Conservation (phyloP, 768 basidiomycete species). For the Tubosaeta sp. region DNA sequence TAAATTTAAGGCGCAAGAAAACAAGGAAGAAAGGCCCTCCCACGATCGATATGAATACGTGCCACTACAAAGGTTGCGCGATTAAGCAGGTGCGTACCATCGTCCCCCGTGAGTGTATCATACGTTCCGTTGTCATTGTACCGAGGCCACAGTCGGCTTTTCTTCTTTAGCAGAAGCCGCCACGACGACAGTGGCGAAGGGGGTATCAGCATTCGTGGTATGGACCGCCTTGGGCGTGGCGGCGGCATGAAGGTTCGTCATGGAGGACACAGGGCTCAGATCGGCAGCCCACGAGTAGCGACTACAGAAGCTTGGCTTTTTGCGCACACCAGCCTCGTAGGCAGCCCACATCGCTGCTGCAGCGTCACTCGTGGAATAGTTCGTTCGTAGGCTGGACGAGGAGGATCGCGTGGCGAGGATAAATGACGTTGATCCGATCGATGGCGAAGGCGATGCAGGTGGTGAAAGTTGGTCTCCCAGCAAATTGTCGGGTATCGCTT, state of each 20-base stretch:
- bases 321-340: conserved; percentile 30
- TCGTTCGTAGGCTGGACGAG: conserved; percentile 27
- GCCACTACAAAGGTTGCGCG: not conserved
- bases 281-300: conserved; percentile 29
- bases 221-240: conserved; percentile 21
- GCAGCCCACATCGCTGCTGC: conserved; percentile 29
- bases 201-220: conserved; percentile 6
- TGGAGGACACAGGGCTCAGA: conserved; percentile 21
- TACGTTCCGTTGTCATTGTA: conserved; percentile 12
- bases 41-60: not conserved
- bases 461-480: conserved; percentile 22
- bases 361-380: conserved; percentile 16
- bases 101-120: not conserved
- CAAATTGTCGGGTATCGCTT: conserved; percentile 20
- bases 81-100: not conserved
- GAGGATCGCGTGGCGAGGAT: conserved; percentile 25
- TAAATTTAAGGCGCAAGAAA: conserved; percentile 7
- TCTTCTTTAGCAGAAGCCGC: conserved; percentile 1
- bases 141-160: conserved; percentile 5
- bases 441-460: conserved; percentile 27
- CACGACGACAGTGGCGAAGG: conserved; percentile 6
- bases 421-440: conserved; percentile 24
- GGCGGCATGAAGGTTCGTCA: conserved; percentile 10
- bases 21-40: not conserved
- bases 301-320: conserved; percentile 30